phyloP scores from a whole-genome alignment of 2,329 filamentous ascomycete genomes.

The Xylariales sp. region DNA sequence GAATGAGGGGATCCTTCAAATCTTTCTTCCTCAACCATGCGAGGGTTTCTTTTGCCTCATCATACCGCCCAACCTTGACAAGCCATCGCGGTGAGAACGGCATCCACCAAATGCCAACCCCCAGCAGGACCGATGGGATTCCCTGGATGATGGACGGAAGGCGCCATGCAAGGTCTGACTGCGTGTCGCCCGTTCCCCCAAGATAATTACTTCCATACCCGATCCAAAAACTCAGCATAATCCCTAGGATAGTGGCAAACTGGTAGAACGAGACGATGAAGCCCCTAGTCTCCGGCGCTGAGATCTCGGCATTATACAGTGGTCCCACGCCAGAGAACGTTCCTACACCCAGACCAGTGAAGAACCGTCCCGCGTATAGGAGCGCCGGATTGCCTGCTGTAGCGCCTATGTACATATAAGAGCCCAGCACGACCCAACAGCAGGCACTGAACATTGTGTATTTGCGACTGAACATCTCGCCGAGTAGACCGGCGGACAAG shows the following conservation, averaged over 20 bases:
- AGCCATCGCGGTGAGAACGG: conserved; percentile 54
- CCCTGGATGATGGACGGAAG: conserved; percentile 26
- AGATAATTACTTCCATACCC: conserved; percentile 29
- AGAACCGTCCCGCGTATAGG: conserved; percentile 51
- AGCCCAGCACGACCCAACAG: conserved; percentile 35
- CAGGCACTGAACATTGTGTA: conserved; percentile 47
- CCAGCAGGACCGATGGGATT: conserved; percentile 21
- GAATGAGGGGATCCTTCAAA: conserved; percentile 41
- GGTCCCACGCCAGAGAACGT: conserved; percentile 17
- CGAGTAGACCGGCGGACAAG: conserved; percentile 47
- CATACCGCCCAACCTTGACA: conserved; percentile 38
- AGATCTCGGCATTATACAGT: conserved; percentile 22
- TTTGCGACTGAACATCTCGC: conserved; percentile 49
- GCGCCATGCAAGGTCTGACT: conserved; percentile 26
- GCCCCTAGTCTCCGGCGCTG: conserved; percentile 16
- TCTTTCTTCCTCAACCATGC: conserved; percentile 45
- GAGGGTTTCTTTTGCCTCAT: conserved; percentile 44
- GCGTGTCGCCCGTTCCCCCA: conserved; percentile 11
- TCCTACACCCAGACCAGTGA: conserved; percentile 49
- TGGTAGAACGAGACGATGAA: conserved; percentile 17
- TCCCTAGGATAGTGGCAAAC: conserved; percentile 23
- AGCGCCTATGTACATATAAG: conserved; percentile 43
- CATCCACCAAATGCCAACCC: conserved; percentile 32
- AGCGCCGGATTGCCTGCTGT: conserved; percentile 32
- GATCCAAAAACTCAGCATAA: conserved; percentile 23